Percentiles rank a stretch among this genome's conserved stretches.
These are phyloP conservation scores for Amphibolis antarctica DNA, from an alignment of 106 monocot species.

Conservation along the genomic window DNA sequence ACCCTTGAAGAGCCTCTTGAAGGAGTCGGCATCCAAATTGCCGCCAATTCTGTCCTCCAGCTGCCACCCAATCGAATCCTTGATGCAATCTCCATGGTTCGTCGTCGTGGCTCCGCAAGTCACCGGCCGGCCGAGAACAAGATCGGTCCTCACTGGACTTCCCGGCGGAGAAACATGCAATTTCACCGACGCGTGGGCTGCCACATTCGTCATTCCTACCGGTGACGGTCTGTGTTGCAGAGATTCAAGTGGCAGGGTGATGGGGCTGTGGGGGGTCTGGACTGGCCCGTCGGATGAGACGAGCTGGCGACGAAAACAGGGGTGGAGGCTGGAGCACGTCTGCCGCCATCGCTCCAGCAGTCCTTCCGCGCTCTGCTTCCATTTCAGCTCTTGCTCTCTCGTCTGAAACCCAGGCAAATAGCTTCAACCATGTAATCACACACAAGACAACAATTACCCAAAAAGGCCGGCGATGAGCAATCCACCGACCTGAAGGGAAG, in stretches of 20 bases:
- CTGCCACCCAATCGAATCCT: neutral
- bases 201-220: too few species aligned
- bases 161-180: slow-evolving; percentile 1
- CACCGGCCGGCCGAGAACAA: slow-evolving; percentile 20
- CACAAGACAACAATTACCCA: neutral
- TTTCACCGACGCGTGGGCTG: too few species aligned
- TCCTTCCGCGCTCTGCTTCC: slow-evolving; percentile 39
- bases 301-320: neutral
- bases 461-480: neutral
- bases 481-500: neutral
- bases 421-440: neutral
- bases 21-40: slow-evolving; percentile 37
- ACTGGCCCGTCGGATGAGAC: neutral
- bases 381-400: slow-evolving; percentile 30
- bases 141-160: slow-evolving; percentile 34
- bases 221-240: slow-evolving; percentile 1
- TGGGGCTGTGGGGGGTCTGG: slow-evolving; percentile 3
- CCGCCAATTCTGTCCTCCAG: neutral
- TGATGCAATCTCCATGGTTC: slow-evolving; percentile 1
- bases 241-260: neutral
- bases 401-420: slow-evolving; percentile 12
- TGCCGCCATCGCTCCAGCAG: slow-evolving; percentile 44
- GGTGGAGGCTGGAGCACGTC: slow-evolving; percentile 12
- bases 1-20: slow-evolving; percentile 62
- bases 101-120: neutral